Evolutionary conservation across 805 yeast species (phyloP).

Genomic region (Lipomyces yamanashiensis): DNA sequence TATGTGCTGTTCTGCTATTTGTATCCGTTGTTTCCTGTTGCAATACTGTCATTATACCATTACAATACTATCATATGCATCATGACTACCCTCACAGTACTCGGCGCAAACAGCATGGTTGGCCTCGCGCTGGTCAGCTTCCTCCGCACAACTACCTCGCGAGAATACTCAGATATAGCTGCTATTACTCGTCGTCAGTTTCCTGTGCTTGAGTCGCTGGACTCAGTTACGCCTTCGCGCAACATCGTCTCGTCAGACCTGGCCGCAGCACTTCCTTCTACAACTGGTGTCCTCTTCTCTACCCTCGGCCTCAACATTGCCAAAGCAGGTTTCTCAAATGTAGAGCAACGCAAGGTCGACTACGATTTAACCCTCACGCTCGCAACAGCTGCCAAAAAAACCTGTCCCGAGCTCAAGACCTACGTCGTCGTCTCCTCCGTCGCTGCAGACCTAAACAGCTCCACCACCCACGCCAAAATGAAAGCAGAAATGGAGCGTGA

Average conservation of each 20-base stretch:
- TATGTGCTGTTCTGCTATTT: too few species aligned
- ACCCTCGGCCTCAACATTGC: constrained; percentile 76
- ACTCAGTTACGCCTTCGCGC: constrained; percentile 56
- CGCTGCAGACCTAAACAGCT: constrained; percentile 60
- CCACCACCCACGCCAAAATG: constrained; percentile 63
- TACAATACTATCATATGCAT: background rate
- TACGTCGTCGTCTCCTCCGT: constrained; percentile 67
- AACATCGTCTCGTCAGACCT: constrained; percentile 42
- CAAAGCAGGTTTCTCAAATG: constrained; percentile 66
- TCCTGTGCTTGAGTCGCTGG: constrained; percentile 13
- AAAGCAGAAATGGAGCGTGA: constrained; percentile 80
- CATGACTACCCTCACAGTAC: constrained; percentile 23
- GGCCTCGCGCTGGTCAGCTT: constrained; percentile 62
- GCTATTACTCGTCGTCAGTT: constrained; percentile 27
- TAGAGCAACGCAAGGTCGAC: constrained; percentile 70
- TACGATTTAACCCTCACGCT: constrained; percentile 69
- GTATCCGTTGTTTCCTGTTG: too few species aligned
- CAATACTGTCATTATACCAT: too few species aligned
- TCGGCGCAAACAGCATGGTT: constrained; percentile 83
- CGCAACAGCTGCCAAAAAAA: constrained; percentile 73
- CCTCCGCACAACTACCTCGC: constrained; percentile 48
- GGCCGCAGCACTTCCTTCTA: constrained; percentile 41
- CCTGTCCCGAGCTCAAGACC: constrained; percentile 59
- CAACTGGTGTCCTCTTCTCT: constrained; percentile 52
- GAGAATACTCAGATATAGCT: constrained; percentile 52